Percentiles rank a stretch among this genome's conserved stretches.
Evolutionary conservation across 2,329 filamentous ascomycete genomes (phyloP).

Genomic region (Neurospora crassa): DNA sequence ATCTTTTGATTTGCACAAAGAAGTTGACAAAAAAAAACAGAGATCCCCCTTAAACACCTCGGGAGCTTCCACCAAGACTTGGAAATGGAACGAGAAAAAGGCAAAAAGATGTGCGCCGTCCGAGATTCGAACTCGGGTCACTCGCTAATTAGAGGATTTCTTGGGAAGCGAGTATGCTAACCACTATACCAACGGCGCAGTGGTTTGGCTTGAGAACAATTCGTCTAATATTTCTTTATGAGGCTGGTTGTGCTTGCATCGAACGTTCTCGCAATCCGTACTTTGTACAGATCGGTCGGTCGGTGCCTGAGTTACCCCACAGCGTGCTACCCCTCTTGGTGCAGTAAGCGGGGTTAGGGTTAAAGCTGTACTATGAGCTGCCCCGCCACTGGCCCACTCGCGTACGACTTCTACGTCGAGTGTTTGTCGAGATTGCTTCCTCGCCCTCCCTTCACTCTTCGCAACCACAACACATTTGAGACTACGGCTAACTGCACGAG

Average conservation of each 20-base stretch:
- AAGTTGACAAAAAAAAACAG: not conserved
- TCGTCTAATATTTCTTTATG: not conserved
- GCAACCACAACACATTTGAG: not conserved
- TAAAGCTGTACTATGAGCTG: not conserved
- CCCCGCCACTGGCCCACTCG: not conserved
- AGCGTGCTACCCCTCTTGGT: not conserved
- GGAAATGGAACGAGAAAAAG: not conserved
- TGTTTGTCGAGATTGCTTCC: not conserved
- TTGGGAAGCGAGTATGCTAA: conserved; percentile 1
- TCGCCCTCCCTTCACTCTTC: not conserved
- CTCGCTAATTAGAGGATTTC: not conserved
- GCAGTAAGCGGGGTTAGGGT: not conserved
- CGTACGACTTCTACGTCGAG: not conserved
- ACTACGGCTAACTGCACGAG: not conserved
- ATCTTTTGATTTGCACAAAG: not conserved
- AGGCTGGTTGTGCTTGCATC: not conserved
- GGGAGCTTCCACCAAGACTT: not conserved
- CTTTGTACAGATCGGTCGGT: not conserved
- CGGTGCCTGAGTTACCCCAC: not conserved
- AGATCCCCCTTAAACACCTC: no score
- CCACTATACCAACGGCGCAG: not conserved
- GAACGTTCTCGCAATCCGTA: not conserved
- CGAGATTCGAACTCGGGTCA: conserved; percentile 1
- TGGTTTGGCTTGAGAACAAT: not conserved
- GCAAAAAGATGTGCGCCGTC: not conserved